Conservation (phyloP, 805 yeast genomes). For the Myxozyma vanderwaltii region DNA sequence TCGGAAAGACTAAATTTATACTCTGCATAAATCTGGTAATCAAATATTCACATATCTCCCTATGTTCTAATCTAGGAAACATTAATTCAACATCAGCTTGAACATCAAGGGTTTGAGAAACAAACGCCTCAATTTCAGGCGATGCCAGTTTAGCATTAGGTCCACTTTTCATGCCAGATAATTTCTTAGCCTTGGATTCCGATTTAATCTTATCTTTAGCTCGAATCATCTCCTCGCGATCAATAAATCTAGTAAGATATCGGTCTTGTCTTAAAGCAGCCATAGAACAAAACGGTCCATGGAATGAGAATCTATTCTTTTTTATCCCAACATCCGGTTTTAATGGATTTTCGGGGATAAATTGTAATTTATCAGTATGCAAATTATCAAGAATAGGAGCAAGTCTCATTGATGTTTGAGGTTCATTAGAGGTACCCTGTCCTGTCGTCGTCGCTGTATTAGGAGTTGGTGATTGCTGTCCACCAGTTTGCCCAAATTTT, state of each 20-base stretch:
- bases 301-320: constrained; percentile 18
- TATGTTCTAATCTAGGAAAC: constrained; percentile 34
- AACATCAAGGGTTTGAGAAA: constrained; percentile 5
- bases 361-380: neutral
- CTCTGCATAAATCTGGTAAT: constrained; percentile 32
- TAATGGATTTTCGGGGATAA: neutral
- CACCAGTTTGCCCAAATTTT: neutral
- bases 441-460: neutral
- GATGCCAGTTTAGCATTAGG: neutral
- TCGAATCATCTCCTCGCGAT: neutral
- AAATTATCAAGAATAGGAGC: neutral
- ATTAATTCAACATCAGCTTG: neutral
- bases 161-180: neutral
- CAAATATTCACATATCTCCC: constrained; percentile 33
- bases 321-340: constrained; percentile 20
- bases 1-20: constrained; percentile 35
- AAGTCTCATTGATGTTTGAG: neutral
- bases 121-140: constrained; percentile 1
- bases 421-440: neutral
- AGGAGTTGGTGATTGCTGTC: neutral
- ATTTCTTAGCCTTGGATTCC: neutral
- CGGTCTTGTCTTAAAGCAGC: constrained; percentile 9
- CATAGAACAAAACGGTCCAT: constrained; percentile 17
- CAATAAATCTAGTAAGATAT: constrained; percentile 1
- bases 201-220: neutral